Evolutionary conservation across 2,329 filamentous ascomycete species (phyloP), one percentile per base, ranked within the genome.

Genomic region (Arthrobotrys iridis): DNA sequence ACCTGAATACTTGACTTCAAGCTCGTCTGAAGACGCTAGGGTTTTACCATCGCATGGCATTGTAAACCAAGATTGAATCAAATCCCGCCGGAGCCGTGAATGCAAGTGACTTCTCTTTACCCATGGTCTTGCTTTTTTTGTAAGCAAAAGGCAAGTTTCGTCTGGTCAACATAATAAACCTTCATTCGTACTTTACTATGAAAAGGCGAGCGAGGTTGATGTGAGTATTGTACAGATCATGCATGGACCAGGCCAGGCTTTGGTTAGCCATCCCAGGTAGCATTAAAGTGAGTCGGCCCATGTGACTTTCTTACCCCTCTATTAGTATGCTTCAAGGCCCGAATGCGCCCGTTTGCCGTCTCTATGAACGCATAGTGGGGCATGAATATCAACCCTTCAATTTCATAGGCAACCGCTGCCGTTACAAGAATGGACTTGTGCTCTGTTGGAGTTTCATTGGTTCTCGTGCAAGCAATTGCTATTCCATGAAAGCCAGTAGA

Each of bases 141-240:
- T 30, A 13, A 55, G 3, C 2, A 20, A 55, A 22, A 22, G 4
- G 3, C 28, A 15, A 55, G 24, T 22, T 55, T 55, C 35, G 50
- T 37, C 30, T 37, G 13, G 50, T 55, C n/a, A 37, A 8, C 4
- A 33, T 10, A 33, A 10, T 5, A 33, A 33, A 10, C 28, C 10
- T n/a, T n/a, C n/a, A n/a, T n/a, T n/a, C n/a, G n/a, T n/a, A n/a
- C n/a, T n/a, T n/a, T n/a, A 20, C n/a, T 55, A n/a, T 37, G 50
- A 10, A 55, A 58, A 22, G 18, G 40, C 28, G 22, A 55, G 18
- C 6, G 26, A 15, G n/a, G 28, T 5, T 20, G 20, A 13, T 40
- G 26, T 20, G 58, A 28, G 50, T 50, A 59, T 72, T 65, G 67
- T 59, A 72, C 59, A 64, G 37, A 65, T 65, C 48, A 64, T 64